Percentiles rank a stretch among this genome's conserved stretches.
Conservation (phyloP, 768 basidiomycete species). For the Polyporus arcularius region DNA sequence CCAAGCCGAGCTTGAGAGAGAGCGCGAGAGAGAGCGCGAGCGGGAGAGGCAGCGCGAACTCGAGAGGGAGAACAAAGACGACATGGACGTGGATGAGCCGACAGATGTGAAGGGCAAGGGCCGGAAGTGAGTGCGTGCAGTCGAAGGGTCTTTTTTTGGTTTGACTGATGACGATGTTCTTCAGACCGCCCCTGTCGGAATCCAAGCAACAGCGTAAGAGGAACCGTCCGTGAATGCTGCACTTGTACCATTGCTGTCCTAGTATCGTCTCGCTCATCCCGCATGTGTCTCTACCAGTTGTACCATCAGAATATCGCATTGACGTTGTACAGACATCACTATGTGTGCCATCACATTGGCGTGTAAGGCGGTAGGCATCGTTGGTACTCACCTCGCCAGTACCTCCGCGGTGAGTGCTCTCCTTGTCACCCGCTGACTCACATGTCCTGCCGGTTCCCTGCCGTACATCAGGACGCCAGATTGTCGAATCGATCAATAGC, state of each 20-base stretch:
- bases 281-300: neutral
- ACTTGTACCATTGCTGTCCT: neutral
- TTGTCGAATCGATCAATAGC: too few relatives aligned
- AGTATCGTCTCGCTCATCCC: neutral
- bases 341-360: too few relatives aligned
- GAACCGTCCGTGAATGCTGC: neutral
- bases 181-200: slow-evolving; percentile 7
- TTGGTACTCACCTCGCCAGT: too few relatives aligned
- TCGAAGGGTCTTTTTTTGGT: slow-evolving; percentile 2
- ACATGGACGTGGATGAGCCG: slow-evolving; percentile 72
- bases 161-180: neutral
- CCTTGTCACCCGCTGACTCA: too few relatives aligned
- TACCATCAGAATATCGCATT: neutral
- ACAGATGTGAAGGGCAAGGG: slow-evolving; percentile 53
- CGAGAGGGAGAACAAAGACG: slow-evolving; percentile 32
- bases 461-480: too few relatives aligned
- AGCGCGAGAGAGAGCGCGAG: slow-evolving; percentile 15
- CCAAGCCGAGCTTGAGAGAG: slow-evolving; percentile 16
- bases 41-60: slow-evolving; percentile 15
- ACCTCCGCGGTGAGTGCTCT: too few relatives aligned
- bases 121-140: slow-evolving; percentile 51
- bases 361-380: too few relatives aligned
- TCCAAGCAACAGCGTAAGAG: slow-evolving; percentile 34
- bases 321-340: neutral
- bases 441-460: too few relatives aligned